Conservation (phyloP, 139 green algal species). For the Micractinium conductrix region DNA sequence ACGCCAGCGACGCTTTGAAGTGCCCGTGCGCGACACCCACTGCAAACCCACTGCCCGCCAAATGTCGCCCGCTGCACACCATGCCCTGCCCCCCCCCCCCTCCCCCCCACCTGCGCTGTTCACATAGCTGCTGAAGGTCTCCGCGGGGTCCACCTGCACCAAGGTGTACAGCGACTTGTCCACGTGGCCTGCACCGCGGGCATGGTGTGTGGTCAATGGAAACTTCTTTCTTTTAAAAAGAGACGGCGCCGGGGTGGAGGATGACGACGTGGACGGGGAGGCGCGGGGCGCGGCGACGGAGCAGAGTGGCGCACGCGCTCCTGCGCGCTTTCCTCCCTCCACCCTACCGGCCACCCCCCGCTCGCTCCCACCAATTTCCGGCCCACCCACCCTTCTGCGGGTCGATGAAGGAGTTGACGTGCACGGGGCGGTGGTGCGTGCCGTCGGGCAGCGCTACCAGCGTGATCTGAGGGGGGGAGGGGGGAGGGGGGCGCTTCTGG, state of each 20-base stretch:
- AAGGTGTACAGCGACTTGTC: conserved; percentile 65
- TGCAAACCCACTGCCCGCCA: no score
- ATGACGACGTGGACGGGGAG: not conserved
- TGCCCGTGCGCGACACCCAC: no score
- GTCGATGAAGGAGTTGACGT: conserved; percentile 33
- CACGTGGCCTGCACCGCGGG: conserved; percentile 48
- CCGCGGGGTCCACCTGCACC: conserved; percentile 62
- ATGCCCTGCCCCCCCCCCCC: no score
- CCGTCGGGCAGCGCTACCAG: conserved; percentile 28
- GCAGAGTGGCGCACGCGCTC: not conserved
- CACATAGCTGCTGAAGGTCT: conserved; percentile 67
- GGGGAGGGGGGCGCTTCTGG: no score
- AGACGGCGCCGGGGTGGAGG: no score
- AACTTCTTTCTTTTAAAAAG: no score
- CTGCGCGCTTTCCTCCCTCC: not conserved
- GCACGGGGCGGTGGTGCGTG: conserved; percentile 9
- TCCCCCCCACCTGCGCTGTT: conserved; percentile 12
- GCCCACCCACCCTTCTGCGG: not conserved
- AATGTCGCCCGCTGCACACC: no score
- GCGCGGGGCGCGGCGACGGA: not conserved
- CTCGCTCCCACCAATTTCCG: not conserved
- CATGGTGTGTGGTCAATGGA: no score
- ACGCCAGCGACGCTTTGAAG: no score
- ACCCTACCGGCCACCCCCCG: not conserved
- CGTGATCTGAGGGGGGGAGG: no score